phyloP scores from a whole-genome alignment of 257 asterid genomes.

The Scutellaria baicalensis region DNA sequence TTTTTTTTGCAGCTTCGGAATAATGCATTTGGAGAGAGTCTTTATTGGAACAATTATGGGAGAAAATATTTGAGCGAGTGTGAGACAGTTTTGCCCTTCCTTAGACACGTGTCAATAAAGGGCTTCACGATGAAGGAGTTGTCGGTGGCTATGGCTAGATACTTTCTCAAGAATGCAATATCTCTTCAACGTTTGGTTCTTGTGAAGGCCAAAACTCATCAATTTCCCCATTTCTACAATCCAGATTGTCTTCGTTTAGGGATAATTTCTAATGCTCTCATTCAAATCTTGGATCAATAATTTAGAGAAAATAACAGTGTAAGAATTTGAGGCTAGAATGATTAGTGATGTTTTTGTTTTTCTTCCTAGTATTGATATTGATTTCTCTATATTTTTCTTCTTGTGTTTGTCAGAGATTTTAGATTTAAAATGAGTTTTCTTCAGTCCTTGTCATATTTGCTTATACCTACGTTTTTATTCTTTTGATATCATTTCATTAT shows the following conservation, averaged over 20 bases:
- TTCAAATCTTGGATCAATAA: conserved; percentile 2
- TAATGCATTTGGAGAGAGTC: conserved; percentile 13
- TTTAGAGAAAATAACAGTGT: background rate
- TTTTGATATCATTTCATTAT: too few relatives aligned
- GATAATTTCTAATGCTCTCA: background rate
- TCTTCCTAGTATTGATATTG: too few relatives aligned
- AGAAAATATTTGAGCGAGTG: background rate
- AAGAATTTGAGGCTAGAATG: background rate
- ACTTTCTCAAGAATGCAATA: conserved; percentile 17
- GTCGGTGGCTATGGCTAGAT: conserved; percentile 7
- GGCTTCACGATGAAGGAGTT: conserved; percentile 19
- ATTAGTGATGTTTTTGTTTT: too few relatives aligned
- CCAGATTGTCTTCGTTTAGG: conserved; percentile 11
- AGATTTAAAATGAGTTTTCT: too few relatives aligned
- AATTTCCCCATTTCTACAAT: background rate
- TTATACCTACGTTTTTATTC: too few relatives aligned
- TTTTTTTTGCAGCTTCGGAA: conserved; percentile 18
- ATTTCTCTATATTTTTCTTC: too few relatives aligned
- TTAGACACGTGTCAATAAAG: conserved; percentile 14
- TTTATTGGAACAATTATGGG: conserved; percentile 11
- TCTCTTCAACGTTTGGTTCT: background rate
- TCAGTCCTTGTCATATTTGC: too few relatives aligned
- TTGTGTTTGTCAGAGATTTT: too few relatives aligned
- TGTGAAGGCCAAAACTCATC: conserved; percentile 1
- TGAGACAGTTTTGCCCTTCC: background rate